These are phyloP conservation scores for Suillus luteus DNA, from an alignment of 768 basidiomycete genomes.

Conservation along the genomic window DNA sequence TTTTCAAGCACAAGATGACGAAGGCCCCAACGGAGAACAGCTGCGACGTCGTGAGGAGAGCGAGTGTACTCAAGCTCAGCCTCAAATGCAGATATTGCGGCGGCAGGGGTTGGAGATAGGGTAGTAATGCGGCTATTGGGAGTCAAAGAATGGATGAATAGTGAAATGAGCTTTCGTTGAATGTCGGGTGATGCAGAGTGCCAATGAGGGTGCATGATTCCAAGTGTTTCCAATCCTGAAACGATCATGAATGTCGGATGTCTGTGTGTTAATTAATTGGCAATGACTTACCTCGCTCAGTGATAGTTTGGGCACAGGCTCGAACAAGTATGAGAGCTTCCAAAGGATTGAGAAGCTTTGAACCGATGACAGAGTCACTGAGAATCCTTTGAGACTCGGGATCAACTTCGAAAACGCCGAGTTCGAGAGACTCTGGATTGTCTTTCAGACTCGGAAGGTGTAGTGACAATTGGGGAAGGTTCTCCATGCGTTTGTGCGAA, in stretches of 20 bases:
- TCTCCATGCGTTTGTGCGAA: constrained; percentile 34
- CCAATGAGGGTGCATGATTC: constrained; percentile 87
- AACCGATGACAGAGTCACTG: constrained; percentile 56
- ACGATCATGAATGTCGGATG: constrained; percentile 11
- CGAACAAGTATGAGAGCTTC: constrained; percentile 67
- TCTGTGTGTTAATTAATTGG: constrained; percentile 10
- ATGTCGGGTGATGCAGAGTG: constrained; percentile 68
- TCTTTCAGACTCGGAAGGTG: constrained; percentile 57
- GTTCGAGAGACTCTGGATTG: constrained; percentile 45
- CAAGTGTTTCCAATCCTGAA: constrained; percentile 77
- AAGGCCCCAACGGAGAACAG: constrained; percentile 79
- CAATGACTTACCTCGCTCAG: constrained; percentile 56
- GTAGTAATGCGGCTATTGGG: constrained; percentile 47
- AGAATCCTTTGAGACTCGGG: constrained; percentile 48
- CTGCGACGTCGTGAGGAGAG: constrained; percentile 76
- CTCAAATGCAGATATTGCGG: constrained; percentile 56
- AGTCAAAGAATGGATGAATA: constrained; percentile 65
- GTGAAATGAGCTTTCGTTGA: constrained; percentile 71
- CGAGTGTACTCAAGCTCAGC: constrained; percentile 64
- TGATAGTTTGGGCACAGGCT: constrained; percentile 68
- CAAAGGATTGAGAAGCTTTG: constrained; percentile 57
- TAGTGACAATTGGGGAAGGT: constrained; percentile 61
- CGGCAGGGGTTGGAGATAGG: constrained; percentile 51
- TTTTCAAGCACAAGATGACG: constrained; percentile 70
- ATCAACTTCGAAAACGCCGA: constrained; percentile 63